These are phyloP conservation scores for Globisporangium perplexum DNA, from an alignment of 352 stramenopile species.

Conservation along the genomic window DNA sequence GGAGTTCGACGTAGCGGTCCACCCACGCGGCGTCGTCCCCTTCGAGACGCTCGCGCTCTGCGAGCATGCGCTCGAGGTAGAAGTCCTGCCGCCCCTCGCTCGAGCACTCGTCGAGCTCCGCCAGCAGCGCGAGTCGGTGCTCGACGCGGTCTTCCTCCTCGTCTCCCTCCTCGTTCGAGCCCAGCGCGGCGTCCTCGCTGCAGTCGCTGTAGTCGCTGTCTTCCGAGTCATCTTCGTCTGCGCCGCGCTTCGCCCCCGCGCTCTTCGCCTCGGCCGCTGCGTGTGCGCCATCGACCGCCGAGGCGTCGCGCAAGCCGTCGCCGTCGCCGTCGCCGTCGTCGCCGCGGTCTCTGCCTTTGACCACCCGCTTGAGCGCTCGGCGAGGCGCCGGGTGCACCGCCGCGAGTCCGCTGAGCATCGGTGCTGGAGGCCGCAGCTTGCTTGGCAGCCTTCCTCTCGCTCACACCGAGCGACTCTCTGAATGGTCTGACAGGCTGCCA, in stretches of 20 bases:
- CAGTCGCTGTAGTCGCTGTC: constrained; percentile 26
- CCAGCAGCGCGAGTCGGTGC: constrained; percentile 7
- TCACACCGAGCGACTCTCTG: background rate
- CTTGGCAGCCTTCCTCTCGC: too few relatives aligned
- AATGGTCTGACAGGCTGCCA: too few relatives aligned
- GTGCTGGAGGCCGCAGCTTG: too few relatives aligned
- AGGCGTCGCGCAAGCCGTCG: background rate
- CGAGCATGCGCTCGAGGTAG: constrained; percentile 10
- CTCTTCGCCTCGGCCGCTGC: too few relatives aligned
- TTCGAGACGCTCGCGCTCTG: constrained; percentile 1
- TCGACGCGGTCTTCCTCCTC: constrained; percentile 16
- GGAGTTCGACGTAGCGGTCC: constrained; percentile 8
- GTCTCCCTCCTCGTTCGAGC: constrained; percentile 1
- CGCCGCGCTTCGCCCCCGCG: background rate
- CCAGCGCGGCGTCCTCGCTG: too few relatives aligned
- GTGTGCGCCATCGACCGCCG: background rate
- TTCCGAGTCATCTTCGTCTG: background rate
- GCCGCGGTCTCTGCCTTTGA: constrained; percentile 2
- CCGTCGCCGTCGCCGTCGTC: too few relatives aligned
- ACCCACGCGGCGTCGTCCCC: constrained; percentile 11
- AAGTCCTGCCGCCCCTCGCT: constrained; percentile 10
- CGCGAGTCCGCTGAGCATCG: constrained; percentile 3
- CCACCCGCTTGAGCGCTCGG: constrained; percentile 5
- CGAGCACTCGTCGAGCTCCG: constrained; percentile 24
- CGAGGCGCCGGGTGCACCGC: constrained; percentile 5